Evolutionary conservation across 2,329 filamentous ascomycete genomes (phyloP).

Genomic region (Neobulgaria alba): DNA sequence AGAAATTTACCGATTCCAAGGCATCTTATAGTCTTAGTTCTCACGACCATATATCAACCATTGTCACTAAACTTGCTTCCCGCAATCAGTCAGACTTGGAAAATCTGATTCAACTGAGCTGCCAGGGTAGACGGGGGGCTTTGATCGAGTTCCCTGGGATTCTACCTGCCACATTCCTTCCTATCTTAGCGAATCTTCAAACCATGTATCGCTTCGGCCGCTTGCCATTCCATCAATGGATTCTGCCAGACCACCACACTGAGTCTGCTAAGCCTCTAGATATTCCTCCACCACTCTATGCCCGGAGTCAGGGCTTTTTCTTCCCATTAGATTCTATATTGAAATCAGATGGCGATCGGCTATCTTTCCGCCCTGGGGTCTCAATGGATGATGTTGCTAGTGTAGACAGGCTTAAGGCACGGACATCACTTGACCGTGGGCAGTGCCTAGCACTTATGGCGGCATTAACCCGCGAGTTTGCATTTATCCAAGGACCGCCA

Average conservation of each 20-base stretch:
- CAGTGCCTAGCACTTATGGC: conserved; percentile 33
- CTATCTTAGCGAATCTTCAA: conserved; percentile 26
- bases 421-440: conserved; percentile 17
- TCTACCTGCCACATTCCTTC: conserved; percentile 25
- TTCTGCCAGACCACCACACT: conserved; percentile 8
- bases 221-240: conserved; percentile 17
- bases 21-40: conserved; percentile 10
- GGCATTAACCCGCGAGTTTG: conserved; percentile 37
- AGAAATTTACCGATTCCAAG: conserved; percentile 17
- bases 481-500: conserved; percentile 29
- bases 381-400: conserved; percentile 7
- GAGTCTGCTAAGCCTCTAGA: conserved; percentile 5
- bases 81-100: conserved; percentile 11
- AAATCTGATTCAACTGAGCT: conserved; percentile 10
- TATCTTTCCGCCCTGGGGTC: background rate
- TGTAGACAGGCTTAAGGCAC: conserved; percentile 14
- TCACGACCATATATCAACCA: conserved; percentile 12
- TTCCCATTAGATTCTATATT: conserved; percentile 13
- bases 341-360: background rate
- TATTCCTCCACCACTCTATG: conserved; percentile 18
- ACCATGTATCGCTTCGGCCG: conserved; percentile 17
- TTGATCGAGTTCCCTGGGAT: conserved; percentile 29
- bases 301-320: conserved; percentile 7
- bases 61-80: conserved; percentile 20
- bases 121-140: conserved; percentile 6